Evolutionary conservation across 1,284 basidiomycete genomes (phyloP).

Genomic region (Microbotryomycetes sp.): DNA sequence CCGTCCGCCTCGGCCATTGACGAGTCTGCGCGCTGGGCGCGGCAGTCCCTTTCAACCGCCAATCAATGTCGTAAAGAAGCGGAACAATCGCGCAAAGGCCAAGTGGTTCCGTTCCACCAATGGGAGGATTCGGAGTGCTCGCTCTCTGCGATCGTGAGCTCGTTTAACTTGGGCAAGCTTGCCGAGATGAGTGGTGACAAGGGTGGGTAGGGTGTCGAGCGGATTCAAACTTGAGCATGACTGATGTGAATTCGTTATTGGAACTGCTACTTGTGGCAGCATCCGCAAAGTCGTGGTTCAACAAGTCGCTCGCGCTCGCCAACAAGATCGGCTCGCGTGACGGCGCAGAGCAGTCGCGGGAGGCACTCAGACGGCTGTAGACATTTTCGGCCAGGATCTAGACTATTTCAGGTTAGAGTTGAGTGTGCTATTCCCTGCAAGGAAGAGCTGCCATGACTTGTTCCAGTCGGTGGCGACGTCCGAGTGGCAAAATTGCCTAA

Average conservation of each 20-base stretch:
- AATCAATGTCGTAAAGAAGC: conserved; percentile 20
- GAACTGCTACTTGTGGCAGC: background rate
- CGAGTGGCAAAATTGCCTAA: no score
- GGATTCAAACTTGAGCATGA: conserved; percentile 13
- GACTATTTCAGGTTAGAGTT: background rate
- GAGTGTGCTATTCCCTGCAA: no score
- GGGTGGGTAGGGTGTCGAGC: background rate
- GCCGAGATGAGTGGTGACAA: conserved; percentile 15
- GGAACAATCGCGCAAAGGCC: background rate
- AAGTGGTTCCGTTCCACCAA: conserved; percentile 9
- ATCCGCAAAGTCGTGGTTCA: conserved; percentile 19
- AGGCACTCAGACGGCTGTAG: conserved; percentile 14
- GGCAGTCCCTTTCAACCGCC: conserved; percentile 19
- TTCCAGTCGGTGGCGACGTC: no score
- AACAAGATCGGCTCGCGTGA: conserved; percentile 12
- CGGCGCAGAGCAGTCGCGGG: conserved; percentile 7
- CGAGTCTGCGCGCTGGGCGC: conserved; percentile 20
- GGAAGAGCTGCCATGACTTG: no score
- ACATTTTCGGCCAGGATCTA: background rate
- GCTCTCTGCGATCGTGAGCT: conserved; percentile 20
- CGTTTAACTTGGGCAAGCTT: conserved; percentile 30
- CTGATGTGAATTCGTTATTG: background rate
- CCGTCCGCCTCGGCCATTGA: conserved; percentile 10
- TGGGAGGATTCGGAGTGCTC: conserved; percentile 30
- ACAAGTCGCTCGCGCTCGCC: conserved; percentile 11